Percentiles rank a stretch among this genome's conserved stretches.
Conservation (phyloP, 2,329 filamentous ascomycete species). For the Dothistroma septosporum region DNA sequence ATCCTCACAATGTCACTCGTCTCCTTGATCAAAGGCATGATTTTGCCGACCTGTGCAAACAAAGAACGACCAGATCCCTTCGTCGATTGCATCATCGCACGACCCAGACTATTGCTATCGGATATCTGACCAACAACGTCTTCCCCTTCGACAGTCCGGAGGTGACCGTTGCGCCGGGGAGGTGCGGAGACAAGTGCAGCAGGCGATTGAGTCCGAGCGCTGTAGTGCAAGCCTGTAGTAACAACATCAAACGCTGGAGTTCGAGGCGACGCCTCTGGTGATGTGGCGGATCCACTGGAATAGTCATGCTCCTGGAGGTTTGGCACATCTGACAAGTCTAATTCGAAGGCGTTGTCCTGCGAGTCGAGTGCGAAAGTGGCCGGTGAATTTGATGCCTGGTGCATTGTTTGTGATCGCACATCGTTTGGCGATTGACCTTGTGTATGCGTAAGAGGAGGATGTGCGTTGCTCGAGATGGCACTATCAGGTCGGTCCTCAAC, state of each 20-base stretch:
- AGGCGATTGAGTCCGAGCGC: neutral
- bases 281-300: slow-evolving; percentile 5
- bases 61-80: neutral
- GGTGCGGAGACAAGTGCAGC: neutral
- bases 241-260: slow-evolving; percentile 5
- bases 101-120: neutral
- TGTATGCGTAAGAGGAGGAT: neutral
- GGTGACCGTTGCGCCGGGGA: neutral
- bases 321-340: neutral
- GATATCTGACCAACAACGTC: neutral
- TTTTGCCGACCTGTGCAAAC: neutral
- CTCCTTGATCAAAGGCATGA: neutral
- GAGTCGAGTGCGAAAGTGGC: neutral
- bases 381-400: slow-evolving; percentile 1
- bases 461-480: neutral
- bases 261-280: slow-evolving; percentile 6
- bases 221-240: neutral
- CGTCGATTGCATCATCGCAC: neutral
- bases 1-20: neutral
- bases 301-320: slow-evolving; percentile 6
- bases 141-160: neutral
- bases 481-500: neutral
- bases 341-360: neutral
- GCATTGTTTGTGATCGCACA: neutral
- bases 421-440: neutral